Evolutionary conservation across 1,284 basidiomycete genomes (phyloP).

Genomic region (Moniliella sp.): DNA sequence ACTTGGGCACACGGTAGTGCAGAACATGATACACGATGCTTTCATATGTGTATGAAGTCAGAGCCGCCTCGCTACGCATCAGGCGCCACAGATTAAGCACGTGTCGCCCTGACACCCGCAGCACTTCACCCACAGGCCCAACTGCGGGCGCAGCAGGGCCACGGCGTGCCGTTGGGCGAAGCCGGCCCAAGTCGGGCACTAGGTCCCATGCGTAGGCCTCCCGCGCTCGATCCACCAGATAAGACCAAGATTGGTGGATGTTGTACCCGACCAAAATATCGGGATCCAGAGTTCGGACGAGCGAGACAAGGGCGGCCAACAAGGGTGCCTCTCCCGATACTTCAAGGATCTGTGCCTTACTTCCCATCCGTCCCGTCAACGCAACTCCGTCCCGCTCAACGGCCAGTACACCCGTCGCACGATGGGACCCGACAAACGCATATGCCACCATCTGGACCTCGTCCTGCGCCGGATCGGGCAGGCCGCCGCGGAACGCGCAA

Average conservation of each 20-base stretch:
- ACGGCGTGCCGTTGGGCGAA: too few relatives aligned
- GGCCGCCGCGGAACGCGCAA: slow-evolving; percentile 42
- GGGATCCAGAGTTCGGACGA: slow-evolving; percentile 58
- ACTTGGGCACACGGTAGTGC: slow-evolving; percentile 44
- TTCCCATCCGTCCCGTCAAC: too few relatives aligned
- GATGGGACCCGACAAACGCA: slow-evolving; percentile 30
- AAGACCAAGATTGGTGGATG: slow-evolving; percentile 78
- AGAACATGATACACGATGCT: slow-evolving; percentile 47
- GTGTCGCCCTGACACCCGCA: slow-evolving; percentile 67
- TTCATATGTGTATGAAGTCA: slow-evolving; percentile 69
- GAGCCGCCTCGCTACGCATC: slow-evolving; percentile 59
- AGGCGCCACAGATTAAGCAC: slow-evolving; percentile 79
- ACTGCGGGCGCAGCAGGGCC: slow-evolving; percentile 41
- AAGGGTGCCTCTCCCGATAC: slow-evolving; percentile 59
- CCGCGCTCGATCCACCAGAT: slow-evolving; percentile 49
- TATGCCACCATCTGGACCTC: slow-evolving; percentile 53
- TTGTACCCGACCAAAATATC: slow-evolving; percentile 85
- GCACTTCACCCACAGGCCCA: too few relatives aligned
- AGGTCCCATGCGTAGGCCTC: slow-evolving; percentile 31
- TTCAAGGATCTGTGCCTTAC: slow-evolving; percentile 41
- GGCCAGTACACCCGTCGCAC: background rate
- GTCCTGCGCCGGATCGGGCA: slow-evolving; percentile 54
- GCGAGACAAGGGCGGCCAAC: slow-evolving; percentile 56
- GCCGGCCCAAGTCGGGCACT: slow-evolving; percentile 33
- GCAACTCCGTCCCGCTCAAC: slow-evolving; percentile 11